Base-by-base conservation (phyloP, 257 asterid genomes). In the Solanum pimpinellifolium region DNA sequence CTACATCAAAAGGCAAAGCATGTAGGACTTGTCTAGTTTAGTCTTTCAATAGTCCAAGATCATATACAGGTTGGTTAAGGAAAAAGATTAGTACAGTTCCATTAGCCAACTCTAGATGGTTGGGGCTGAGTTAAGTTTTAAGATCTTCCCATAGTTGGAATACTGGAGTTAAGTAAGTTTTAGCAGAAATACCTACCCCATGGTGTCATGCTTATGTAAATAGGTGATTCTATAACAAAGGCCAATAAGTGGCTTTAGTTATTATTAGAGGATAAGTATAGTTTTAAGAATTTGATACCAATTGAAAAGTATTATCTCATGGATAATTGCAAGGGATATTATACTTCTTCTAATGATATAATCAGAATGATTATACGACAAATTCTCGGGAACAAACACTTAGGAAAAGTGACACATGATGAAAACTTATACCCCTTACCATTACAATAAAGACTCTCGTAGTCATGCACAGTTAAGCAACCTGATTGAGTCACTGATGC, bases 381-480 rank as follows among this genome's bases (percentile, higher is more conserved):
- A 60, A 86, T 77, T 77, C 68, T 27, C 27, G 0, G 11, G 68
- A 18, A 60, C 72, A 81, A 47, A 14, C 46, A 47, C 29, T 15
- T 85, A 60, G 83, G 85, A 76, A 83, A 66, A 18, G 20, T 12
- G 78, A 77, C 27, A 80, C 68, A 47, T 46, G 66, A 47, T 80
- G 68, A 47, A 83, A 83, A 60, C 85, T 65, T 66, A 16, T 72
- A 83, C 47, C 25, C 56, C 25, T 92, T 94, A 96, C 99, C 99
- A 83, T 92, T 88, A 86, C 88, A 88, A 88, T 75, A 91, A 86
- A 96, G 90, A 88, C 87, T 92, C 60, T 95, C 99, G 75, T 93
- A 96, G 91, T 95, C 98, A 72, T 96, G 99, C 90, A 96, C 95
- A 25, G 98, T 95, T 90, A 96, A 88, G 96, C 98, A 96, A 56